These are phyloP conservation scores for Fomes fomentarius DNA, from an alignment of 1,284 basidiomycete species.

Conservation along the genomic window DNA sequence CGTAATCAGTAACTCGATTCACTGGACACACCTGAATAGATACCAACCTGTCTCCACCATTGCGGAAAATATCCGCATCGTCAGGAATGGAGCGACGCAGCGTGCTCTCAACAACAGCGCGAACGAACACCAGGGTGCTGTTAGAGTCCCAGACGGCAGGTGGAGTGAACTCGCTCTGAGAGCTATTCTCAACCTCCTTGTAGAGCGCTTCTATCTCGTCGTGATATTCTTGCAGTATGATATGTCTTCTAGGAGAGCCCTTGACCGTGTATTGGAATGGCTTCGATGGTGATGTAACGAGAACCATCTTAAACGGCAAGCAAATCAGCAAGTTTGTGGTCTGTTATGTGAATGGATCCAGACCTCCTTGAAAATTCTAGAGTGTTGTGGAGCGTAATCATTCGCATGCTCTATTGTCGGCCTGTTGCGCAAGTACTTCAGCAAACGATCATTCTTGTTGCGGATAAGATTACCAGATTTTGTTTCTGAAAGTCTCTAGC, in stretches of 20 bases:
- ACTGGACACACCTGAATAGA: not conserved
- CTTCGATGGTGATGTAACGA: conserved; percentile 36
- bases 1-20: too few species aligned
- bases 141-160: conserved; percentile 33
- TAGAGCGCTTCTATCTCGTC: conserved; percentile 40
- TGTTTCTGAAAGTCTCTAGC: conserved; percentile 36
- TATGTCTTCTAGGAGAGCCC: conserved; percentile 34
- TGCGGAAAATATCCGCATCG: conserved; percentile 42
- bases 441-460: not conserved
- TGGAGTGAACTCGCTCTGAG: conserved; percentile 31
- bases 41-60: conserved; percentile 44
- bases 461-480: conserved; percentile 34
- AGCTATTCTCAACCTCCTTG: conserved; percentile 30
- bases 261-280: conserved; percentile 42
- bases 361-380: conserved; percentile 43
- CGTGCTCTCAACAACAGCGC: conserved; percentile 31
- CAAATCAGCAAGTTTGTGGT: not conserved
- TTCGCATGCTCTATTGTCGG: conserved; percentile 42
- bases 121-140: conserved; percentile 32
- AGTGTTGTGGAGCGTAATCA: conserved; percentile 42
- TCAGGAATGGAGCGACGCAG: conserved; percentile 29
- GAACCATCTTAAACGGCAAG: too few species aligned
- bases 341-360: not conserved
- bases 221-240: conserved; percentile 38
- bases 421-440: conserved; percentile 25